phyloP scores from a whole-genome alignment of 805 yeast genomes.

The Lipomyces mesembrius region DNA sequence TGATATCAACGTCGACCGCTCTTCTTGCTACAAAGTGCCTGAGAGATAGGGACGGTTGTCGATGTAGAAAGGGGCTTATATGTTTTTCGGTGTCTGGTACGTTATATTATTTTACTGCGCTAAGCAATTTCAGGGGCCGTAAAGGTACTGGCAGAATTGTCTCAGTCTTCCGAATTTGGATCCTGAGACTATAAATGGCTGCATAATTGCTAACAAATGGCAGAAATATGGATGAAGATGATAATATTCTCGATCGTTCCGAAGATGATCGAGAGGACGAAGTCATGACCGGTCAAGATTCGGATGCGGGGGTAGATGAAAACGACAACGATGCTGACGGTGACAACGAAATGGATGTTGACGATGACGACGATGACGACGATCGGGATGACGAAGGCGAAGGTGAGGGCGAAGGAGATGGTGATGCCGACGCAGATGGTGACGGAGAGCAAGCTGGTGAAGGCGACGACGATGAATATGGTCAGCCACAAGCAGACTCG shows the following conservation, averaged over 20 bases:
- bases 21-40: no score
- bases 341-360: constrained; percentile 43
- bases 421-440: constrained; percentile 42
- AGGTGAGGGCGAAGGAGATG: constrained; percentile 41
- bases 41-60: background rate
- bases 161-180: background rate
- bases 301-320: constrained; percentile 32
- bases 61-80: background rate
- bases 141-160: background rate
- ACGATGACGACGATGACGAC: constrained; percentile 43
- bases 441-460: constrained; percentile 39
- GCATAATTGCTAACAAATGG: background rate
- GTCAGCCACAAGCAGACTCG: constrained; percentile 26
- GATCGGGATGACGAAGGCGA: constrained; percentile 39
- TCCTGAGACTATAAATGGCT: background rate
- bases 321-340: constrained; percentile 42
- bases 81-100: background rate
- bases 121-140: background rate
- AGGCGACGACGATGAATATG: constrained; percentile 38
- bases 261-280: constrained; percentile 36
- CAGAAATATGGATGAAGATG: constrained; percentile 42
- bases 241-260: constrained; percentile 37
- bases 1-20: no score
- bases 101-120: background rate
- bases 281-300: constrained; percentile 30